Conservation (phyloP, 208 protist genomes). For the Acanthamoeba polyphaga region DNA sequence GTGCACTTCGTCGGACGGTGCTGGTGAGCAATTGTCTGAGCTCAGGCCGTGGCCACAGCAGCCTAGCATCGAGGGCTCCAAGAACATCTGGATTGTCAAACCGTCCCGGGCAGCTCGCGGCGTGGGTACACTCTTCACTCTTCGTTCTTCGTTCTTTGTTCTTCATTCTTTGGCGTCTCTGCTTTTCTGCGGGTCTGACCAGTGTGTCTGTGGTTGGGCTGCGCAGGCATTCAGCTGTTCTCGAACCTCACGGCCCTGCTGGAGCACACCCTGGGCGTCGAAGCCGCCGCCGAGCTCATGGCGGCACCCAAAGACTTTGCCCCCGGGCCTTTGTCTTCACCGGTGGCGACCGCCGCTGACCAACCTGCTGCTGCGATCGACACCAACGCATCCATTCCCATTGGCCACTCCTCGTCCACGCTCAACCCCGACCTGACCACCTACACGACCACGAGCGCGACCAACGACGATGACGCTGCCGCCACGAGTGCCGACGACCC, state of each 20-base stretch:
- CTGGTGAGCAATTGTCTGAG: not conserved
- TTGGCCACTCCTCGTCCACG: not conserved
- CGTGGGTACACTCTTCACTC: conserved; percentile 12
- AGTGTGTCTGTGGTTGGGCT: not conserved
- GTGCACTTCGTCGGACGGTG: not conserved
- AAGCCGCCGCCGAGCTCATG: not conserved
- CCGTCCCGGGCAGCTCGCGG: conserved; percentile 62
- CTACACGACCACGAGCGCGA: not conserved
- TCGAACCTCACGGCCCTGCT: conserved; percentile 67
- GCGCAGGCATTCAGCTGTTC: conserved; percentile 77
- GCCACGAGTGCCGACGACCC: too few relatives aligned
- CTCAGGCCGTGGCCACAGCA: conserved; percentile 46
- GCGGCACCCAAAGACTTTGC: not conserved
- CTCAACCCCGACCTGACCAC: not conserved
- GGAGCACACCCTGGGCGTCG: conserved; percentile 62
- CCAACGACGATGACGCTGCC: not conserved
- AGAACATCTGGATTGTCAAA: conserved; percentile 85
- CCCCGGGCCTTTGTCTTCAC: not conserved
- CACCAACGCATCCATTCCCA: not conserved
- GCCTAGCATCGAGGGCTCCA: conserved; percentile 75
- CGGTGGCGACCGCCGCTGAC: not conserved
- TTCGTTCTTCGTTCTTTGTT: not conserved
- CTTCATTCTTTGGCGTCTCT: not conserved
- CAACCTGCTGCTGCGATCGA: not conserved
- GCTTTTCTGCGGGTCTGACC: not conserved